These are phyloP conservation scores for Daldinia bambusicola DNA, from an alignment of 495 filamentous ascomycete genomes.

Conservation along the genomic window DNA sequence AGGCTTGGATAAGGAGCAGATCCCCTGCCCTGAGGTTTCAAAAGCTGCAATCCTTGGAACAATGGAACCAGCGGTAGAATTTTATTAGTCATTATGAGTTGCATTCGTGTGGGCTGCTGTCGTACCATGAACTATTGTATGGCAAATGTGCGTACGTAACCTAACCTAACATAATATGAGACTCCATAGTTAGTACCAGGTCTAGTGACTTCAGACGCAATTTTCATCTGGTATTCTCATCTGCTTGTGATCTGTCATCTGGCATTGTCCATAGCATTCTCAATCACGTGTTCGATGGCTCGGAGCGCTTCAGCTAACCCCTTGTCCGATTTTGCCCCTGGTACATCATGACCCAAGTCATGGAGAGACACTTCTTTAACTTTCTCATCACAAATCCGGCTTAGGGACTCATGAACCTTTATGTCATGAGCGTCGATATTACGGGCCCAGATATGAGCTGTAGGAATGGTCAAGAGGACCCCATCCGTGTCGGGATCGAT, in stretches of 20 bases:
- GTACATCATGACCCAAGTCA: conserved; percentile 35
- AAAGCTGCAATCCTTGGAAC: conserved; percentile 15
- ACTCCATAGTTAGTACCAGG: not conserved
- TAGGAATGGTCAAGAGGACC: conserved; percentile 39
- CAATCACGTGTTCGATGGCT: conserved; percentile 34
- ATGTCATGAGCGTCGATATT: conserved; percentile 22
- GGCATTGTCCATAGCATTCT: conserved; percentile 22
- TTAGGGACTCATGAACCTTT: conserved; percentile 24
- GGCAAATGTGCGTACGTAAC: not conserved
- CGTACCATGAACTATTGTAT: not conserved
- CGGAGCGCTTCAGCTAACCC: conserved; percentile 30
- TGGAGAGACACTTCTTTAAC: conserved; percentile 38
- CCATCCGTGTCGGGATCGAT: conserved; percentile 43
- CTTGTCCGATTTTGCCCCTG: conserved; percentile 36
- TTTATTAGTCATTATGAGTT: conserved; percentile 11
- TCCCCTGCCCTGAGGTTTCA: conserved; percentile 15
- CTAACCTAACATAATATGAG: not conserved
- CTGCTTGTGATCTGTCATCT: not conserved
- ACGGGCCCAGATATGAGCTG: conserved; percentile 45
- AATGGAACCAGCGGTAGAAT: conserved; percentile 15
- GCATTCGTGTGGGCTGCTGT: not conserved
- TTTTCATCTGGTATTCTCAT: not conserved
- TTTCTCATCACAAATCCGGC: conserved; percentile 30
- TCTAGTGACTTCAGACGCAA: not conserved
- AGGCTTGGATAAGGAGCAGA: not conserved